Percentiles rank a stretch among this genome's conserved stretches.
phyloP scores from a whole-genome alignment of 495 filamentous ascomycete genomes.

The Penicillium crystallinum region DNA sequence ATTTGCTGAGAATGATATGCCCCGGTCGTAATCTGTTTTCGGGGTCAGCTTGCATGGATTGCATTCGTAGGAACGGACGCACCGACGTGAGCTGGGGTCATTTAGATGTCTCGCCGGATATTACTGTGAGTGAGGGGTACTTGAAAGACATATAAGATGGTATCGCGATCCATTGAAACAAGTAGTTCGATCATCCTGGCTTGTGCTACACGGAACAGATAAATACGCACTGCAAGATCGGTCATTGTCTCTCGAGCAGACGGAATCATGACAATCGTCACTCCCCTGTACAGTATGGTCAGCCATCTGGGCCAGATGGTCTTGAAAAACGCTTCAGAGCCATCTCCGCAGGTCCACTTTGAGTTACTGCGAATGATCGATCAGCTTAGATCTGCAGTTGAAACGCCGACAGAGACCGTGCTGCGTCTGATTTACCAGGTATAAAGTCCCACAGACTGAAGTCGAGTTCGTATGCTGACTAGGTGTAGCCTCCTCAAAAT shows the following conservation, averaged over 20 bases:
- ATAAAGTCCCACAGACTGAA: background rate
- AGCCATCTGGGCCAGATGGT: slow-evolving; percentile 22
- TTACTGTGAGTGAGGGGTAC: background rate
- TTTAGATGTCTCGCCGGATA: background rate
- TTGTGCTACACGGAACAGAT: background rate
- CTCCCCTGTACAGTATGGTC: slow-evolving; percentile 19
- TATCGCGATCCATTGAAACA: background rate
- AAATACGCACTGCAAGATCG: background rate
- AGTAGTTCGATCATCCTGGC: background rate
- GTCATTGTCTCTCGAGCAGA: background rate
- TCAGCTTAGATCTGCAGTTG: slow-evolving; percentile 26
- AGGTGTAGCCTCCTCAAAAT: slow-evolving; percentile 37
- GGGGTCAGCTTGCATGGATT: background rate
- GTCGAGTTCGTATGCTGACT: background rate
- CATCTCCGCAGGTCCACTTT: slow-evolving; percentile 25
- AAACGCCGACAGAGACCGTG: slow-evolving; percentile 34
- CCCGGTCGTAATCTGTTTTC: slow-evolving; percentile 1
- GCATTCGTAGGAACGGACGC: slow-evolving; percentile 2
- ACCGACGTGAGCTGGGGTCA: background rate
- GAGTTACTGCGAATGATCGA: slow-evolving; percentile 30
- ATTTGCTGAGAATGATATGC: background rate
- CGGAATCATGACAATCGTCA: slow-evolving; percentile 17
- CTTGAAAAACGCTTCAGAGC: slow-evolving; percentile 14
- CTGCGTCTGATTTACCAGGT: slow-evolving; percentile 40
- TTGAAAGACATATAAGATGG: background rate